These are phyloP conservation scores for Tuber aestivum DNA, from an alignment of 495 filamentous ascomycete genomes.

Conservation along the genomic window DNA sequence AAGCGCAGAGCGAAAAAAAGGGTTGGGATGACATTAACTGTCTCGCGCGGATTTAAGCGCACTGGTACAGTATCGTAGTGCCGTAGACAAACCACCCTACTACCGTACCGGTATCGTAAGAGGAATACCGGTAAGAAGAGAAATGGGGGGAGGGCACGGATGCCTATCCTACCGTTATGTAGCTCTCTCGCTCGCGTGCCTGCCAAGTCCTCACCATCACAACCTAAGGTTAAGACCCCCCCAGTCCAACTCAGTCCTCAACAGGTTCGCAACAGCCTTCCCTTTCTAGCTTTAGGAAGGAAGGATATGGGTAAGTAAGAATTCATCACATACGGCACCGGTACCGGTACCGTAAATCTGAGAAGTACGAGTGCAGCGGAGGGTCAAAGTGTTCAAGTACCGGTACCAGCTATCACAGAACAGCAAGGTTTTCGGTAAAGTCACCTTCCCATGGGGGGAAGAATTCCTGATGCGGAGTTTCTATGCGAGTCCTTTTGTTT, in stretches of 20 bases:
- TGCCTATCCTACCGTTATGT: not conserved
- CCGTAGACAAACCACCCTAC: not conserved
- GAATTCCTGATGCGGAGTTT: not conserved
- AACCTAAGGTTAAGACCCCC: not conserved
- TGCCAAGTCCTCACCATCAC: not conserved
- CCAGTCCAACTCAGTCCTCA: not conserved
- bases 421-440: not conserved
- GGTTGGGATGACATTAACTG: not conserved
- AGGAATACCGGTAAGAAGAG: not conserved
- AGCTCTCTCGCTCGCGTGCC: not conserved
- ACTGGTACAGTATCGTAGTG: not conserved
- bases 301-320: not conserved
- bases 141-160: not conserved
- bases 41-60: not conserved
- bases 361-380: not conserved
- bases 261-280: not conserved
- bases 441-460: not conserved
- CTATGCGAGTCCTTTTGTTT: not conserved
- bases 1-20: not conserved
- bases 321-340: not conserved
- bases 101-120: not conserved
- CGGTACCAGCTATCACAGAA: not conserved
- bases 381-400: conserved; percentile 2
- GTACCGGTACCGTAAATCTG: not conserved
- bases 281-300: not conserved